Conservation (phyloP, 345 rosid genomes). For the Sisymbrium altissimum region DNA sequence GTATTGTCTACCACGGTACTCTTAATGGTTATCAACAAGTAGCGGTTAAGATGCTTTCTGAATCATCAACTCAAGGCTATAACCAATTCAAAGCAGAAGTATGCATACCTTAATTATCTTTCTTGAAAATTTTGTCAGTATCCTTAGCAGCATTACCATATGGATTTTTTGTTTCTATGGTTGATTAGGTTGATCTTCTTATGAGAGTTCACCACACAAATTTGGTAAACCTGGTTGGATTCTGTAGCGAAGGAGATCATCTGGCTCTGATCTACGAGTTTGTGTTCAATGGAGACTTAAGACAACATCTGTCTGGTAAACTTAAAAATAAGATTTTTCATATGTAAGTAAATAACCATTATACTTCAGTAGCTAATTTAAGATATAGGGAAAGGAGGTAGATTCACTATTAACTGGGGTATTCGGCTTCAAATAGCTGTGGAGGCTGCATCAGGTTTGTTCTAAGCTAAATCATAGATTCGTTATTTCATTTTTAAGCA, state of each 20-base stretch:
- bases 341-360: too few species aligned
- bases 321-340: neutral
- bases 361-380: too few species aligned
- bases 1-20: slow-evolving; percentile 36
- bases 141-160: too few species aligned
- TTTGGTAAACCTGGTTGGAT: slow-evolving; percentile 41
- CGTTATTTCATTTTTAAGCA: too few species aligned
- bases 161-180: too few species aligned
- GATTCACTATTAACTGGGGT: slow-evolving; percentile 31
- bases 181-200: slow-evolving; percentile 35
- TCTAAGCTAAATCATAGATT: too few species aligned
- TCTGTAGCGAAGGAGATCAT: slow-evolving; percentile 37
- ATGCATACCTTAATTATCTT: too few species aligned
- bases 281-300: slow-evolving; percentile 42
- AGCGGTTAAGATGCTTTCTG: slow-evolving; percentile 48
- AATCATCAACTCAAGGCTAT: slow-evolving; percentile 36
- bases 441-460: slow-evolving; percentile 46
- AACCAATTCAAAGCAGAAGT: slow-evolving; percentile 48
- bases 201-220: slow-evolving; percentile 48
- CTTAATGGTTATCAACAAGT: slow-evolving; percentile 33
- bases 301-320: slow-evolving; percentile 33
- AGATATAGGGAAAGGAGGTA: neutral
- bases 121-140: too few species aligned
- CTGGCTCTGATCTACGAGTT: slow-evolving; percentile 43
- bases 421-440: slow-evolving; percentile 38